Percentiles rank a stretch among this genome's conserved stretches.
phyloP scores from a whole-genome alignment of 371 early-diverging fungal species.

The Globomyces sp. region DNA sequence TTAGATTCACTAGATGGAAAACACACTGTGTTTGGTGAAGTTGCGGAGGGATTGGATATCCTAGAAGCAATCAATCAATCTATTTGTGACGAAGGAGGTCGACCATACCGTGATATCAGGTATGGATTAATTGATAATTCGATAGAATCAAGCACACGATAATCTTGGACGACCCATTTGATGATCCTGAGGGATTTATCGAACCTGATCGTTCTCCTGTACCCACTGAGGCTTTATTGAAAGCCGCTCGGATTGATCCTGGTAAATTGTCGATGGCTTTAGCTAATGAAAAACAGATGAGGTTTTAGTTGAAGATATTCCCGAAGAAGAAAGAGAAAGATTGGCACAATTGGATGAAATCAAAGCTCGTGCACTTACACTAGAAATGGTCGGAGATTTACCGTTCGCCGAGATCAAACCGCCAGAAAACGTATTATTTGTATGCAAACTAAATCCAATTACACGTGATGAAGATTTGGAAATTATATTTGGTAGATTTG shows the following conservation, averaged over 20 bases:
- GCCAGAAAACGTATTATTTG: conserved; percentile 95
- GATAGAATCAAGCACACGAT: conserved; percentile 83
- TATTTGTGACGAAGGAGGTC: conserved; percentile 64
- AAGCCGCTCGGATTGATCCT: conserved; percentile 73
- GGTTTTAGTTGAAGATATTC: conserved; percentile 52
- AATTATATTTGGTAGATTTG: conserved; percentile 92
- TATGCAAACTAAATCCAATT: conserved; percentile 92
- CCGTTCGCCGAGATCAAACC: conserved; percentile 96
- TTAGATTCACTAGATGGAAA: conserved; percentile 94
- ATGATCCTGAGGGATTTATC: conserved; percentile 72
- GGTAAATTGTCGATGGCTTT: background rate
- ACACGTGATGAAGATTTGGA: conserved; percentile 91
- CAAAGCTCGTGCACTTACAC: conserved; percentile 82
- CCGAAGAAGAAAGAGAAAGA: conserved; percentile 71
- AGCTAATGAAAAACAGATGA: conserved; percentile 59
- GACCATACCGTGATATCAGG: conserved; percentile 86
- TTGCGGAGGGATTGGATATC: conserved; percentile 92
- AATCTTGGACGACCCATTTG: conserved; percentile 91
- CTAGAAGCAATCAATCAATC: conserved; percentile 77
- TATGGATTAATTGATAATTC: conserved; percentile 7
- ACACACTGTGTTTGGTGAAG: conserved; percentile 95
- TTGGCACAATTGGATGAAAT: conserved; percentile 73
- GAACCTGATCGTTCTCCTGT: conserved; percentile 77
- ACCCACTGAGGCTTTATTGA: conserved; percentile 78
- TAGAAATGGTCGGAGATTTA: conserved; percentile 97